Evolutionary conservation across 257 asterid species (phyloP), one percentile per base, ranked within the genome.

Genomic region (Nemophila menziesii): DNA sequence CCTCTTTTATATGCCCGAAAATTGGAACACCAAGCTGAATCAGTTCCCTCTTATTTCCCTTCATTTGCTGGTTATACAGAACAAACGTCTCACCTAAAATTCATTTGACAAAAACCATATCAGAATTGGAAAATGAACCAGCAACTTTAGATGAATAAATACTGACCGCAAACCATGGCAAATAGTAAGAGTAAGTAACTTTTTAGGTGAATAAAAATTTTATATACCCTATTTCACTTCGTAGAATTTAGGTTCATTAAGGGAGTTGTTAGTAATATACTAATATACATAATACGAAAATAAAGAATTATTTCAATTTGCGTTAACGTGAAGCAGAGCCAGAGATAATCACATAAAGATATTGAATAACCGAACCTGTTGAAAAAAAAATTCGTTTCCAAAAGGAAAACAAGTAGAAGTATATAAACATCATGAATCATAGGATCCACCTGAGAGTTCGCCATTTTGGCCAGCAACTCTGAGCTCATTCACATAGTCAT

Each of bases 361-460:
- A 73, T 60, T 55, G 45, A 73, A 74, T 71, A 71, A 75, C 69
- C 89, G 69, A 68, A 80, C 92, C 92, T 78, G 73, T 64, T 77
- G 64, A 57, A 74, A 46, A 78, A 76, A 73, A 56, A 69, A 84
- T 86, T 65, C 71, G 81, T 65, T 76, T 67, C 75, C 78, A 69
- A 78, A 84, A 75, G 69, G 73, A 76, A 72, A 78, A 76, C 80
- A 70, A 79, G 69, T 64, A 74, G 70, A 79, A 75, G 75, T 65
- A 74, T 75, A 72, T 75, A 79, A 79, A 82, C 86, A 73, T 79
- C 83, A 77, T 78, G 82, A 63, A 72, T 77, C 94, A 79, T 79
- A 62, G 78, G 81, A 67, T 60, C 86, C 92, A 80, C 98, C 98
- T 83, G 94, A 80, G 82, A 89, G 95, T 78, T 84, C 86, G 49